These are phyloP conservation scores for Mycosphaerella sp. DNA, from an alignment of 2,329 filamentous ascomycete genomes.

Conservation along the genomic window DNA sequence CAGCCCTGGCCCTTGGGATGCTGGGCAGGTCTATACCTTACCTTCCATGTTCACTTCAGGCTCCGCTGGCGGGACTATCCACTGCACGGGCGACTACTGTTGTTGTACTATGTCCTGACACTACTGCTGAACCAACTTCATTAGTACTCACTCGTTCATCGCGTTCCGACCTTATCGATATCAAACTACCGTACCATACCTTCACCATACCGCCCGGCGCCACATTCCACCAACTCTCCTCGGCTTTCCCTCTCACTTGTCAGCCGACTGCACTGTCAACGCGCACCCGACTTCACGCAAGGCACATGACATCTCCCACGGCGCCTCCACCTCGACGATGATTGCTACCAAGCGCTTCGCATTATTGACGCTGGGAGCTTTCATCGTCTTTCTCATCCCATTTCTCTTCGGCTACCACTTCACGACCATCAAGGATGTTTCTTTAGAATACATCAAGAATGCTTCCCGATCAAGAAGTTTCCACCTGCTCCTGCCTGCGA, in stretches of 20 bases:
- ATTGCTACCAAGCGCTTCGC: constrained; percentile 12
- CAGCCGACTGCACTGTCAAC: neutral
- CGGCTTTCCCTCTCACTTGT: neutral
- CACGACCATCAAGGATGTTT: constrained; percentile 13
- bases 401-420: constrained; percentile 22
- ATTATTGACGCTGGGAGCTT: constrained; percentile 12
- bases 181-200: too few species aligned
- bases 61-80: too few species aligned
- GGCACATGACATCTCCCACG: neutral
- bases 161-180: neutral
- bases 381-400: constrained; percentile 13
- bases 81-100: too few species aligned
- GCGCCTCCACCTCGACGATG: constrained; percentile 8
- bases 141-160: neutral
- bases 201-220: neutral
- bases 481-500: constrained; percentile 20
- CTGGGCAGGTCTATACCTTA: too few species aligned
- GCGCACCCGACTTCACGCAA: constrained; percentile 1
- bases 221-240: neutral
- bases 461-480: constrained; percentile 13
- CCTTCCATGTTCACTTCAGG: too few species aligned
- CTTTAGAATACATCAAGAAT: constrained; percentile 10
- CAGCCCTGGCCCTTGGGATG: too few species aligned
- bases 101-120: neutral
- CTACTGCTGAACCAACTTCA: too few species aligned